phyloP scores from a whole-genome alignment of 768 basidiomycete species.

The Pleurotus pulmonarius region DNA sequence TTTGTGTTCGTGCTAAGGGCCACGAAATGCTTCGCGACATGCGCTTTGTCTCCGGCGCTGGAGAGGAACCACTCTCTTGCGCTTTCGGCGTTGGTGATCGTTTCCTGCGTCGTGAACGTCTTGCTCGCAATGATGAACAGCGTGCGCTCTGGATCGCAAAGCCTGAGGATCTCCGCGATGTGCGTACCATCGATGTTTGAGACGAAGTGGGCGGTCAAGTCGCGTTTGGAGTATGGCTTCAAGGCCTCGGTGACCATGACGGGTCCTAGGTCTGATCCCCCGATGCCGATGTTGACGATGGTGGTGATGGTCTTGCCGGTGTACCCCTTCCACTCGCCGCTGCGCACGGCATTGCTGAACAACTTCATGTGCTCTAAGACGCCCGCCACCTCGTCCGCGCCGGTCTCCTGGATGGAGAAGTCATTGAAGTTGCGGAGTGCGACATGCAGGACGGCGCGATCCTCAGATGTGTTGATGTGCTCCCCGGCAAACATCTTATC shows the following conservation, averaged over 20 bases:
- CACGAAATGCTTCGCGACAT: conserved; percentile 98
- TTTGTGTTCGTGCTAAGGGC: conserved; percentile 95
- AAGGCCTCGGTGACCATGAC: conserved; percentile 99
- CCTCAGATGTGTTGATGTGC: conserved; percentile 99
- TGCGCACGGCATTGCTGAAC: conserved; percentile 82
- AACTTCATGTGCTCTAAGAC: conserved; percentile 90
- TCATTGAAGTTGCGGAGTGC: conserved; percentile 81
- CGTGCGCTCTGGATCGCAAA: conserved; percentile 87
- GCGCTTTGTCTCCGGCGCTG: conserved; percentile 77
- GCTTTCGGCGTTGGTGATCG: conserved; percentile 95
- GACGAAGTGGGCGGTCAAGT: conserved; percentile 84
- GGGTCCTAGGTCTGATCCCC: conserved; percentile 95
- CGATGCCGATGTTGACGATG: conserved; percentile 98
- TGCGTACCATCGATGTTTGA: conserved; percentile 99
- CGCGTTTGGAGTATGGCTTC: conserved; percentile 88
- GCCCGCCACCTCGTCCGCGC: conserved; percentile 74
- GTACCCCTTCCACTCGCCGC: conserved; percentile 93
- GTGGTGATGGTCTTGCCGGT: conserved; percentile 93
- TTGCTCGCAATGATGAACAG: conserved; percentile 92
- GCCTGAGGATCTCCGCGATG: conserved; percentile 79
- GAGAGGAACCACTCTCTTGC: conserved; percentile 94
- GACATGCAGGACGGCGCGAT: conserved; percentile 93
- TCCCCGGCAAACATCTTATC: conserved; percentile 94
- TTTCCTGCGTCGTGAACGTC: conserved; percentile 99
- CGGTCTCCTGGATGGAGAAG: conserved; percentile 76